Percentiles rank a stretch among this genome's conserved stretches.
Evolutionary conservation across 106 monocot genomes (phyloP).

Genomic region (Acorus gramineus): DNA sequence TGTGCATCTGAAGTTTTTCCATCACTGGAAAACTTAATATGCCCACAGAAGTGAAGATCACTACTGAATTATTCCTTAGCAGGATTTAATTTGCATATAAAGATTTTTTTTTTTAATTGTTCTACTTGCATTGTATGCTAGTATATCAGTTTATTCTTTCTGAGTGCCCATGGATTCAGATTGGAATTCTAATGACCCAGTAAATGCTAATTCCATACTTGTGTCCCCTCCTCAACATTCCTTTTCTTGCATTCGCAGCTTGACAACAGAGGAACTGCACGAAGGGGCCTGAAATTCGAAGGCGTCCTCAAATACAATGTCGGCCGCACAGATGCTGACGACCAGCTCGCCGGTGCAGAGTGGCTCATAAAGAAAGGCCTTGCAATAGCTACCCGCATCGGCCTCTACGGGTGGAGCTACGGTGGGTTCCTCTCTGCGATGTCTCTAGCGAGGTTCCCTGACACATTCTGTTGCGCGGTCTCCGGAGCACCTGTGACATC

Average conservation of each 20-base stretch:
- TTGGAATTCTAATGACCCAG: no score
- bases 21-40: no score
- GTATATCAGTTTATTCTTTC: no score
- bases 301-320: constrained; percentile 56
- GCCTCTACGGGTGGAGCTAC: constrained; percentile 93
- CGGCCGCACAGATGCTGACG: constrained; percentile 66
- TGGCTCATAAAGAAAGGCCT: constrained; percentile 77
- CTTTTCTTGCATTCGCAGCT: constrained; percentile 34
- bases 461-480: constrained; percentile 56
- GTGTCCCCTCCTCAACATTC: not conserved
- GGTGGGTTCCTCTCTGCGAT: constrained; percentile 86
- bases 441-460: constrained; percentile 61
- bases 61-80: no score
- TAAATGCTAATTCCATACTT: no score
- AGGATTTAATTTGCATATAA: no score
- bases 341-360: constrained; percentile 74
- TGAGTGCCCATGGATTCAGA: no score
- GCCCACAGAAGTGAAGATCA: no score
- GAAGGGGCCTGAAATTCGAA: constrained; percentile 80
- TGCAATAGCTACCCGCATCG: constrained; percentile 51
- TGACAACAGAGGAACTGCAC: constrained; percentile 84
- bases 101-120: no score
- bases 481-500: constrained; percentile 89
- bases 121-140: no score
- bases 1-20: no score